Base-by-base conservation (phyloP, 345 rosid species). In the Xanthoceras sorbifolium region DNA sequence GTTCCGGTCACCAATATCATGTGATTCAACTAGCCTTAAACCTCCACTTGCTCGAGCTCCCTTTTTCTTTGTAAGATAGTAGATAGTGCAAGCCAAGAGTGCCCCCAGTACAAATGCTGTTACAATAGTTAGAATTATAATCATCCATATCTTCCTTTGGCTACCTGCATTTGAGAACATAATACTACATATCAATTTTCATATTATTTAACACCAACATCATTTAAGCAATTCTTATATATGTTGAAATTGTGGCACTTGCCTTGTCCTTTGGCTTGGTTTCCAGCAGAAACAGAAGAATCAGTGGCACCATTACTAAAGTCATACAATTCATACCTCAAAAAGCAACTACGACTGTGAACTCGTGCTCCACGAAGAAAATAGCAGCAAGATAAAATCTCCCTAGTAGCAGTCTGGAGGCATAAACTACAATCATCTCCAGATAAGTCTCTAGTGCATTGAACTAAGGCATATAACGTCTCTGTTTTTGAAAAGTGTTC, bases 281-380 rank as follows among this genome's bases (percentile, higher is more conserved):
- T 75, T 60, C 69, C 40, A 15, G 25, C 22, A 4, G 72, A 42
- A 32, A 15, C 75, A 31, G 81, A 18, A 72, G 74, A 0, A 20
- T 48, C 82, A 23, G 32, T 72, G 69, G 32, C 72, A 6, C 80
- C 84, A 29, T 67, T 59, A 55, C 83, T 81, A 31, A 85, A 83
- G 22, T 82, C 79, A 20, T 87, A 83, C 12, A 84, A 69, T 66
- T 86, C 85, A 31, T 84, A 86, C 71, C 89, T 81, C 71, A 86
- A 72, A 63, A 84, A 84, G 75, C 87, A 86, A 71, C 86, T 84
- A 1, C 74, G 84, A 79, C 88, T 83, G 8, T 80, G 76, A 54
- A 87, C 26, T 48, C 86, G 59, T 1, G 78, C 86, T 6, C 90
- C 88, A 1, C 74, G 64, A 9, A 85, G 83, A 60, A 31, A 75